Evolutionary conservation across 768 basidiomycete genomes (phyloP), one percentile per base, ranked within the genome.

Genomic region (Candolleomyces eurysporus): DNA sequence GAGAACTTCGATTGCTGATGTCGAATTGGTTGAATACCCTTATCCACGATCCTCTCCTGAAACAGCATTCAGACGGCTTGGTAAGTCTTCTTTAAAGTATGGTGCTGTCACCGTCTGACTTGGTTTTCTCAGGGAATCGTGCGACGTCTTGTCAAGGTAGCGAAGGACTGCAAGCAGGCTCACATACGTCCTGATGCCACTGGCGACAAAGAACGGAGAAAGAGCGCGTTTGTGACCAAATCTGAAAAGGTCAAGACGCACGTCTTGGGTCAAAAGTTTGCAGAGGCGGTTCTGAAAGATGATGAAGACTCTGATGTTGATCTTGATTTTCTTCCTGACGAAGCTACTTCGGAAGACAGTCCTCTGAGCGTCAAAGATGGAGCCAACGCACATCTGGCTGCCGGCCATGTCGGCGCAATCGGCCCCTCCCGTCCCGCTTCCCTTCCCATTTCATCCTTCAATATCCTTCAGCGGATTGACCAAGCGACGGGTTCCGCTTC

Each of bases 1-100:
- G 86, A 61, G 91, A 90, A 66, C 73, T 96, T 68, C 80, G 94
- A 65, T 69, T 87, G 30, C 71, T 89, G 48, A 78, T 95, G 51
- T 85, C 92, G 17, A 80, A 82, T 51, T 96, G 92, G 92, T 68
- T 96, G 61, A 97, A 96, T 72, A 76, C 83, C n/a, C 73, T 93
- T 61, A 78, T 85, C 45, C 80, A 80, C 60, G 90, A 93, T 75
- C 87, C 88, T n/a, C 80, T 86, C 52, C 73, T 91, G 76, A 79
- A 82, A 67, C 82, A 78, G 63, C 85, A 87, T 67, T 74, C 74
- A 54, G 91, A 92, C 67, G 91, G 90, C 46, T 65, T 87, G 78
- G 92, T 94, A 69, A 26, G 26, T 26, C 26, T 26, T 74, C 88
- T 78, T 61, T 56, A 32, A 32, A 50, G 48, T 61, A 52, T 48